A percentile compares a stretch with the other conserved stretches of the same genome.
These are phyloP conservation scores for Claviceps cyperi DNA, from an alignment of 2,329 filamentous ascomycete genomes.

Conservation along the genomic window DNA sequence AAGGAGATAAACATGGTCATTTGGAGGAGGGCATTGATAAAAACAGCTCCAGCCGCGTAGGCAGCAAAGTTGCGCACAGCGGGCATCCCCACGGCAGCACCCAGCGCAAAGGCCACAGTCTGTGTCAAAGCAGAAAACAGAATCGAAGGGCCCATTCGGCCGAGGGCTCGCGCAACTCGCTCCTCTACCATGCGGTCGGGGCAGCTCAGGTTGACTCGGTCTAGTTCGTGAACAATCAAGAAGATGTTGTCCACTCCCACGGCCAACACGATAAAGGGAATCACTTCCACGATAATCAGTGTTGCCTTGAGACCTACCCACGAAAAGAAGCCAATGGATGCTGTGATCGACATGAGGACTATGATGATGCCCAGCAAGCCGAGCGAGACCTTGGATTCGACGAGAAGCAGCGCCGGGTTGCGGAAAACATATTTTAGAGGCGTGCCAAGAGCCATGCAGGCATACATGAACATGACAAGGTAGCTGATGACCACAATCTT, in stretches of 20 bases:
- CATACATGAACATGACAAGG: conserved; percentile 97
- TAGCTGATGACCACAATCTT: conserved; percentile 96
- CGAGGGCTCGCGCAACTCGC: conserved; percentile 74
- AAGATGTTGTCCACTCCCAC: conserved; percentile 99
- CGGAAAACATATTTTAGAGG: conserved; percentile 63
- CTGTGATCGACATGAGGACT: conserved; percentile 91
- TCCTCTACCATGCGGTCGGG: conserved; percentile 79
- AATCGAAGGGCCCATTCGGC: conserved; percentile 93
- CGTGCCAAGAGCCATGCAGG: conserved; percentile 80
- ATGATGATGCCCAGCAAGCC: conserved; percentile 92
- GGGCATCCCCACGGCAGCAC: conserved; percentile 92
- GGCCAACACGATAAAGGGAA: conserved; percentile 89
- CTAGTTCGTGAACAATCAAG: conserved; percentile 94
- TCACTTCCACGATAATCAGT: conserved; percentile 94
- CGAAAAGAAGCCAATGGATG: conserved; percentile 89
- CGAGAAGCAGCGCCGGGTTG: conserved; percentile 71
- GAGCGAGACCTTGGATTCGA: conserved; percentile 92
- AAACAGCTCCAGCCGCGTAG: conserved; percentile 88
- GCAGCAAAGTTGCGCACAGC: conserved; percentile 94
- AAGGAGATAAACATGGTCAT: conserved; percentile 96
- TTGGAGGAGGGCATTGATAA: conserved; percentile 94
- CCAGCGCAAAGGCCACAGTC: conserved; percentile 83
- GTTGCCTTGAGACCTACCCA: conserved; percentile 87
- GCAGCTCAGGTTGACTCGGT: conserved; percentile 82
- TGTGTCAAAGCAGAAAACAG: conserved; percentile 90